A percentile compares a stretch with the other conserved stretches of the same genome.
Conservation (phyloP, 495 filamentous ascomycete species). For the Penicillium coffeae region DNA sequence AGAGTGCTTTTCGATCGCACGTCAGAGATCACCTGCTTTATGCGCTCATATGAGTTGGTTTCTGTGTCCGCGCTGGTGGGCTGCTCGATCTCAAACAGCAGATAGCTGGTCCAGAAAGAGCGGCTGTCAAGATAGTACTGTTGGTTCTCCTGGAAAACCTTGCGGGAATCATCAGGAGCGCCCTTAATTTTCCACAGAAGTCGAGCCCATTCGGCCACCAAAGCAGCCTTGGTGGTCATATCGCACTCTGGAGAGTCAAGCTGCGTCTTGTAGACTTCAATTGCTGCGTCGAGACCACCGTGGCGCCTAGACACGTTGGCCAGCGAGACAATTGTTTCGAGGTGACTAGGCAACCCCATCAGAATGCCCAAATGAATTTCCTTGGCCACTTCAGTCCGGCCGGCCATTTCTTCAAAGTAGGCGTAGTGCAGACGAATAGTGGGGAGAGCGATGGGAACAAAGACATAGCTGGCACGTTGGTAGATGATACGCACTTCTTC, state of each 20-base stretch:
- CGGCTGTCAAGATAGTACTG: conserved; percentile 82
- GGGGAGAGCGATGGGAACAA: conserved; percentile 77
- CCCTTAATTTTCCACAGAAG: conserved; percentile 91
- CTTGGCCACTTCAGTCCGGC: conserved; percentile 69
- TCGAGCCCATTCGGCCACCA: conserved; percentile 86
- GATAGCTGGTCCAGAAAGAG: conserved; percentile 89
- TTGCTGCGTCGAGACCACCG: conserved; percentile 79
- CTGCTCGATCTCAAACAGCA: conserved; percentile 87
- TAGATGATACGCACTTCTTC: conserved; percentile 95
- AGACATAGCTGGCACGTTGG: conserved; percentile 77
- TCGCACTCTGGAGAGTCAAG: conserved; percentile 69
- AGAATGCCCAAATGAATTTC: conserved; percentile 84
- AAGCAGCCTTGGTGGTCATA: conserved; percentile 76
- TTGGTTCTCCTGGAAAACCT: conserved; percentile 77
- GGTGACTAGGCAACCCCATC: conserved; percentile 62
- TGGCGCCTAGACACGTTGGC: conserved; percentile 87
- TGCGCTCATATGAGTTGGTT: conserved; percentile 60
- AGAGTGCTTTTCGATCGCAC: conserved; percentile 73
- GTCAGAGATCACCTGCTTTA: conserved; percentile 78
- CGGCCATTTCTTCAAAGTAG: conserved; percentile 85
- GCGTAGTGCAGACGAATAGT: conserved; percentile 85
- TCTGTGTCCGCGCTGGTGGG: conserved; percentile 67
- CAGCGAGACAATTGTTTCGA: conserved; percentile 83
- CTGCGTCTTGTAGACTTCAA: conserved; percentile 76
- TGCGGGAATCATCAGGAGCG: conserved; percentile 75